Percentiles rank a stretch among this genome's conserved stretches.
phyloP scores from a whole-genome alignment of 371 early-diverging fungal species.

The Mortierella sp. region DNA sequence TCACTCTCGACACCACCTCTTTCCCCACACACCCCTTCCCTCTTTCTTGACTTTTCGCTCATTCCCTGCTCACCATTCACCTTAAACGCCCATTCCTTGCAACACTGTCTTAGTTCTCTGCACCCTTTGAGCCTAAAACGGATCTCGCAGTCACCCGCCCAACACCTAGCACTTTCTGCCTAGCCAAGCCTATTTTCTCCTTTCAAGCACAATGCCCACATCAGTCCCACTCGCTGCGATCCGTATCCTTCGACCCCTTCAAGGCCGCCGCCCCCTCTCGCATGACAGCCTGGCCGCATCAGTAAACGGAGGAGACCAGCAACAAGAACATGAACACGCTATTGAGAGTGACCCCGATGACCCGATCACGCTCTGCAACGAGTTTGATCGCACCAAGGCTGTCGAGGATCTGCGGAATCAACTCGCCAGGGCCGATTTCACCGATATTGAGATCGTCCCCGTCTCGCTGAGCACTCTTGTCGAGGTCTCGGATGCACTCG shows the following conservation, averaged over 20 bases:
- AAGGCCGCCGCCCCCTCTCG: constrained; percentile 5
- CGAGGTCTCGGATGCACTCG: constrained; percentile 27
- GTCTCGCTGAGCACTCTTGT: constrained; percentile 24
- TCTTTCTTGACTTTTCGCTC: neutral
- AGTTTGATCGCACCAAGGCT: constrained; percentile 22
- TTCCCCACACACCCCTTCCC: neutral
- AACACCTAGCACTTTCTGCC: too few relatives aligned
- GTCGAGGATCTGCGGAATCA: constrained; percentile 25
- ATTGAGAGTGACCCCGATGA: constrained; percentile 11
- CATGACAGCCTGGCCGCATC: neutral
- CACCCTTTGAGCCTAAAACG: neutral
- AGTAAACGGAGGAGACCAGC: neutral
- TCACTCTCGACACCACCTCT: neutral
- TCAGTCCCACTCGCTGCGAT: constrained; percentile 23
- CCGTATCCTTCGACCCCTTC: constrained; percentile 39
- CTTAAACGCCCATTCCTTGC: too few relatives aligned
- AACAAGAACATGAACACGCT: neutral
- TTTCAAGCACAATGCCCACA: constrained; percentile 6
- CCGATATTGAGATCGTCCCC: constrained; percentile 29
- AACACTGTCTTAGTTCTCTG: neutral
- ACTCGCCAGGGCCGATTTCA: constrained; percentile 31
- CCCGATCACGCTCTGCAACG: constrained; percentile 41
- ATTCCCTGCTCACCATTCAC: neutral
- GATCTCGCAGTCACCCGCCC: neutral
- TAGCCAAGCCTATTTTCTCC: neutral